These are phyloP conservation scores for Meredithiella fracta DNA, from an alignment of 2,329 filamentous ascomycete species.

Conservation along the genomic window DNA sequence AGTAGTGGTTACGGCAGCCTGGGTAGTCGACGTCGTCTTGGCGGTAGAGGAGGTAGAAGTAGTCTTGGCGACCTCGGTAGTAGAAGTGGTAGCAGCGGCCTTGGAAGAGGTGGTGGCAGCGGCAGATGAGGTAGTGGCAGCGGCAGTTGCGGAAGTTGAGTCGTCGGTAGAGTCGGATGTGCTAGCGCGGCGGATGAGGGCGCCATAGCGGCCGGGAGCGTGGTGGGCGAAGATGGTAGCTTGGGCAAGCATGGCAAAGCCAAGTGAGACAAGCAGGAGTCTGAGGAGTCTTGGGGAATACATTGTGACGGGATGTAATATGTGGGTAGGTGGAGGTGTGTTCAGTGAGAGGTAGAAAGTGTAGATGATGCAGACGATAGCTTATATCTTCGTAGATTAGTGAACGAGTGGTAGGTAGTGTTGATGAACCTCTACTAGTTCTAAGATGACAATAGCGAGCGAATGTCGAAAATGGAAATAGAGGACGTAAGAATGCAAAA, in stretches of 20 bases:
- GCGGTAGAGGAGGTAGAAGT: background rate
- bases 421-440: background rate
- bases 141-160: conserved; percentile 2
- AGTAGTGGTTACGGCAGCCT: background rate
- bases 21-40: background rate
- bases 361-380: no score
- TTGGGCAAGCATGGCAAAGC: conserved; percentile 30
- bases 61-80: background rate
- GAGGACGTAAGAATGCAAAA: background rate
- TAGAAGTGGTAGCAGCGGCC: conserved; percentile 1
- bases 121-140: background rate
- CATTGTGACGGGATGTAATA: conserved; percentile 24
- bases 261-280: conserved; percentile 33
- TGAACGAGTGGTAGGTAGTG: background rate
- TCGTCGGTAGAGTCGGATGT: background rate
- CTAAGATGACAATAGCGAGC: background rate
- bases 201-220: conserved; percentile 7
- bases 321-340: no score
- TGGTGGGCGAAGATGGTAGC: conserved; percentile 22
- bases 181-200: conserved; percentile 10
- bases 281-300: conserved; percentile 29
- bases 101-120: background rate
- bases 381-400: background rate
- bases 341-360: no score
- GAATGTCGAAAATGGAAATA: background rate